Evolutionary conservation across 2,329 filamentous ascomycete genomes (phyloP), one percentile per base, ranked within the genome.

Genomic region (Trichoderma polysporum): DNA sequence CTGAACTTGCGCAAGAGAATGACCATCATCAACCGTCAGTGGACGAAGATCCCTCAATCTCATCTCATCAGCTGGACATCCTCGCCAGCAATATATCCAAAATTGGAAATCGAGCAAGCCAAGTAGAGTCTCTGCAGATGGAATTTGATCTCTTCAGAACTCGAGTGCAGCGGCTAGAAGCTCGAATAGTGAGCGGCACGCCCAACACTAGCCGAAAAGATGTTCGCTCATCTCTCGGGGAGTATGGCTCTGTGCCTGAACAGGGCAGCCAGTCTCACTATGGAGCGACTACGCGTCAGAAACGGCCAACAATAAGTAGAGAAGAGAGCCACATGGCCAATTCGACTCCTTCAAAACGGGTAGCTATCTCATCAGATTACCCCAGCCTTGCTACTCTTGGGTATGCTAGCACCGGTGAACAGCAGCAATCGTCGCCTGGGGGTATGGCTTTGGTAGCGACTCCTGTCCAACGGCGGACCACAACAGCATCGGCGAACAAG

Each of bases 81-180:
- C 74, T 81, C 33, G 75, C 78, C 2, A 76, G 69, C 62, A 80
- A 72, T 65, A 77, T 81, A 31, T 74, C 78, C 39, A 80, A 77
- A 65, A 77, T 81, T 29, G 74, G 77, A 15, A 74, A 76, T 68
- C 74, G 76, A 39, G 77, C 79, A 25, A 79, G 73, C 63, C 76
- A 79, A 59, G 74, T 81, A 10, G 79, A 81, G 61, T 76, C 73
- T 8, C 70, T 81, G 25, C 77, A 79, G 69, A 82, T 81, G 78
- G 80, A 81, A 66, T 74, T 81, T 49, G 75, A 80, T 47, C 73
- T 82, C 2, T 73, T 81, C 63, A 79, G 78, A 68, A 74, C 75
- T 4, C 73, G 78, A 8, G 65, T 81, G 4, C 75, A 79, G 62
- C 73, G 76, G 19, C 71, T 79, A 17, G 79, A 81, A 58, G 69